These are phyloP conservation scores for Theobroma cacao DNA, from an alignment of 345 rosid genomes.

Conservation along the genomic window DNA sequence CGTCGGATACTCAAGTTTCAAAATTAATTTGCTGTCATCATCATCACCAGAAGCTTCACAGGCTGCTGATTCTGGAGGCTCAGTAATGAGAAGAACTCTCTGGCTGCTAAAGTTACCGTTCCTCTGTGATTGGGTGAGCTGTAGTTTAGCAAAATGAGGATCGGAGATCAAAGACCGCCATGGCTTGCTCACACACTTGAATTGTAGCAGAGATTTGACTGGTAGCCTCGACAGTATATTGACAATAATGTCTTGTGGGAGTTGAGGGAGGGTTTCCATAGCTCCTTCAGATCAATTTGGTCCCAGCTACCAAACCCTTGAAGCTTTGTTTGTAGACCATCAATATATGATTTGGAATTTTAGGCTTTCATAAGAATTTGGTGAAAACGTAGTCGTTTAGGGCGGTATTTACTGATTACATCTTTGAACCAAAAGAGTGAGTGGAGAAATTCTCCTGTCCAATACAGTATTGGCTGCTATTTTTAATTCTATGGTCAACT, in stretches of 20 bases:
- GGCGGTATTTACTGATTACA: too few relatives aligned
- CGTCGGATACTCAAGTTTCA: background rate
- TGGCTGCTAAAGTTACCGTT: background rate
- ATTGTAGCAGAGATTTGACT: background rate
- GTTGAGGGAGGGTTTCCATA: background rate
- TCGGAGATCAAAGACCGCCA: background rate
- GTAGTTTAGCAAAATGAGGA: background rate
- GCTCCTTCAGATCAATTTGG: background rate
- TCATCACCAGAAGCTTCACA: background rate
- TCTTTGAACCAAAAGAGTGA: too few relatives aligned
- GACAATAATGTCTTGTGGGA: background rate
- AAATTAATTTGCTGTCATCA: background rate
- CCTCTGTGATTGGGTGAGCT: background rate
- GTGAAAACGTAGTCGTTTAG: too few relatives aligned
- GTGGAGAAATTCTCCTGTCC: too few relatives aligned
- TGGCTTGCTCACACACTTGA: background rate
- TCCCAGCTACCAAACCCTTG: too few relatives aligned
- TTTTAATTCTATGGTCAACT: too few relatives aligned
- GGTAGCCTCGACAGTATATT: background rate
- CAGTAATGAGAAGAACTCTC: background rate
- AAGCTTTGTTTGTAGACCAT: too few relatives aligned
- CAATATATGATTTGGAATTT: too few relatives aligned
- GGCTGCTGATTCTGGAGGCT: background rate
- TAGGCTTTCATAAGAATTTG: too few relatives aligned
- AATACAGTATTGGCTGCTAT: too few relatives aligned